These are phyloP conservation scores for Penicillium cosmopolitanum DNA, from an alignment of 495 filamentous ascomycete species.

Conservation along the genomic window DNA sequence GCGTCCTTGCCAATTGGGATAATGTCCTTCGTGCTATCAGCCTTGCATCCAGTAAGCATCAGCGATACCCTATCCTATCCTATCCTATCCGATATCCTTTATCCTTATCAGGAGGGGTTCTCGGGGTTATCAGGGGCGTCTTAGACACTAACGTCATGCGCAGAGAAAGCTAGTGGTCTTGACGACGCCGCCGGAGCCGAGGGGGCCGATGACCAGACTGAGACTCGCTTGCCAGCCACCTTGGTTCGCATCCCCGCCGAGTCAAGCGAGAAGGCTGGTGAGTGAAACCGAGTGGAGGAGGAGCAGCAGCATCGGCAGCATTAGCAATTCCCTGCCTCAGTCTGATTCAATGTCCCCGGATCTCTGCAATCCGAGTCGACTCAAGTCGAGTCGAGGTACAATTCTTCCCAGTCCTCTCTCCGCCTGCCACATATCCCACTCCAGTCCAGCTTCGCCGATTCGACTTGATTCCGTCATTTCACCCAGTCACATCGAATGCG, in stretches of 20 bases:
- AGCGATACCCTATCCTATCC: neutral
- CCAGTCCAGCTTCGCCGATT: neutral
- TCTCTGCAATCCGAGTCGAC: too few species aligned
- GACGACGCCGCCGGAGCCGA: constrained; percentile 18
- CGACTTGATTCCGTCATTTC: neutral
- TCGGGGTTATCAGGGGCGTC: neutral
- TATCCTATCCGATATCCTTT: too few species aligned
- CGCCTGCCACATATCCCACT: constrained; percentile 3
- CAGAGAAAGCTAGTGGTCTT: constrained; percentile 32
- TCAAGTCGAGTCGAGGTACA: neutral
- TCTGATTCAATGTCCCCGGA: too few species aligned
- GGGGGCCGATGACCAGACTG: constrained; percentile 14
- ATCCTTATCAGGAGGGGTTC: constrained; percentile 12
- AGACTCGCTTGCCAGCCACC: constrained; percentile 38
- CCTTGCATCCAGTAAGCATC: constrained; percentile 86
- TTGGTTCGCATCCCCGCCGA: constrained; percentile 47
- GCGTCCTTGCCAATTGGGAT: constrained; percentile 93
- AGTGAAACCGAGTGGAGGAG: constrained; percentile 16
- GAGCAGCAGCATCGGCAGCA: too few species aligned
- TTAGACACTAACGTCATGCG: neutral
- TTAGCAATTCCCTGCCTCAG: too few species aligned
- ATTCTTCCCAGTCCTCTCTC: neutral
- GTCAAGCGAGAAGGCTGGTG: constrained; percentile 23
- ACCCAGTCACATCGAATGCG: neutral
- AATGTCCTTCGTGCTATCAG: constrained; percentile 91